Percentiles rank a stretch among this genome's conserved stretches.
Evolutionary conservation across 257 asterid species (phyloP).

Genomic region (Phtheirospermum japonicum): DNA sequence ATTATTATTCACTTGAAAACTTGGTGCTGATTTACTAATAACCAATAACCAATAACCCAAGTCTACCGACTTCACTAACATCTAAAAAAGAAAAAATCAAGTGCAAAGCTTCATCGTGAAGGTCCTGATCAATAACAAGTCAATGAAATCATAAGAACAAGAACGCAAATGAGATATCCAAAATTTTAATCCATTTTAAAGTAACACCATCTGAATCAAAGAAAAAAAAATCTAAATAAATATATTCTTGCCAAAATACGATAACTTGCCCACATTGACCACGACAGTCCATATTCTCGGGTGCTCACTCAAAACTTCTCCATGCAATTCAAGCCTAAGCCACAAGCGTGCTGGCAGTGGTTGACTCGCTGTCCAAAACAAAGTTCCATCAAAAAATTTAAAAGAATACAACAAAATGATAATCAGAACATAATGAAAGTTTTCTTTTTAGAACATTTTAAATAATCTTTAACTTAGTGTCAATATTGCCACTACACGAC

Average conservation of each 20-base stretch:
- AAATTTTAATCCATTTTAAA: constrained; percentile 19
- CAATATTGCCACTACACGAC: no score
- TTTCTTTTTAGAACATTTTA: no score
- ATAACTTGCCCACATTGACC: constrained; percentile 16
- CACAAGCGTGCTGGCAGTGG: constrained; percentile 57
- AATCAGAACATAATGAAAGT: no score
- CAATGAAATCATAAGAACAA: background rate
- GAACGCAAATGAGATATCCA: constrained; percentile 10
- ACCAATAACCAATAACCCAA: no score
- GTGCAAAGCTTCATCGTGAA: background rate
- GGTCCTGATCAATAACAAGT: no score
- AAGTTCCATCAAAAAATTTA: background rate
- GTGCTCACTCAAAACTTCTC: constrained; percentile 1
- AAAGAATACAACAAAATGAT: background rate
- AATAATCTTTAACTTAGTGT: no score
- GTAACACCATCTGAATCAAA: constrained; percentile 3
- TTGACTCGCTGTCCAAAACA: constrained; percentile 38
- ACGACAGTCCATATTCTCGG: constrained; percentile 1
- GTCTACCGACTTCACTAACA: background rate
- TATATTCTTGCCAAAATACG: constrained; percentile 8
- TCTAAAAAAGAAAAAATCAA: background rate
- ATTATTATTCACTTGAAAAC: no score
- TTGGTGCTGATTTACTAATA: no score
- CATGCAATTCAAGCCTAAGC: constrained; percentile 31
- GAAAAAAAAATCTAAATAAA: constrained; percentile 18